Evolutionary conservation across 345 rosid genomes (phyloP), one percentile per base, ranked within the genome.

Genomic region (Lagerstroemia speciosa): DNA sequence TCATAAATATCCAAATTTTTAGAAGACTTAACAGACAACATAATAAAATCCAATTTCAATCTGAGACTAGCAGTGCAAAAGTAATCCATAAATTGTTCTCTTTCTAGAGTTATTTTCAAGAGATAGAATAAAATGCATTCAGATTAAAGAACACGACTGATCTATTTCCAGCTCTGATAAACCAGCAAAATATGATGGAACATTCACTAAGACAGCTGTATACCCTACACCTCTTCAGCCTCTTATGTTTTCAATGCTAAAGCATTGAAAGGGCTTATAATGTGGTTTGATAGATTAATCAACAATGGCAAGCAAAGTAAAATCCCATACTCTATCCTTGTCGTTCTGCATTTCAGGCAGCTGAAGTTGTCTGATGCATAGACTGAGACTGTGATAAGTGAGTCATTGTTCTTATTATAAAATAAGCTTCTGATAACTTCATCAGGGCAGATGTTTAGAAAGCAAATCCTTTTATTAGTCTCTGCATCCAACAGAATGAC

Each of bases 391-490:
- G 91, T 84, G 75, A 86, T 84, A 20, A 86, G 85, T 7, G 91
- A 86, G 65, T 84, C 91, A 26, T 86, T 86, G 84, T 84, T 86
- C 69, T 86, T 84, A 67, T 86, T 84, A 68, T 84, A 86, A 73
- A 86, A 86, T 78, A 86, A 72, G 80, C 88, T 84, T 71, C 88
- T 72, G 36, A 86, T 86, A 32, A 86, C 87, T 78, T 86, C 91
- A 74, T 84, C 91, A 29, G 79, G 80, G 55, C 80, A 83, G 67
- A 86, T 81, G 67, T 86, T 86, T 62, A 86, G 72, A 75, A 84
- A 86, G 78, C 91, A 86, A 73, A 84, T 84, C 83, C 87, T 79
- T 68, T 83, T 80, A 66, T 86, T 83, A 22, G 85, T 84, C 80
- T 84, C 91, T 84, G 88, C 79, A 61, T 61, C 55, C 68, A 71